phyloP scores from a whole-genome alignment of 345 rosid genomes.

The Acer saccharum region DNA sequence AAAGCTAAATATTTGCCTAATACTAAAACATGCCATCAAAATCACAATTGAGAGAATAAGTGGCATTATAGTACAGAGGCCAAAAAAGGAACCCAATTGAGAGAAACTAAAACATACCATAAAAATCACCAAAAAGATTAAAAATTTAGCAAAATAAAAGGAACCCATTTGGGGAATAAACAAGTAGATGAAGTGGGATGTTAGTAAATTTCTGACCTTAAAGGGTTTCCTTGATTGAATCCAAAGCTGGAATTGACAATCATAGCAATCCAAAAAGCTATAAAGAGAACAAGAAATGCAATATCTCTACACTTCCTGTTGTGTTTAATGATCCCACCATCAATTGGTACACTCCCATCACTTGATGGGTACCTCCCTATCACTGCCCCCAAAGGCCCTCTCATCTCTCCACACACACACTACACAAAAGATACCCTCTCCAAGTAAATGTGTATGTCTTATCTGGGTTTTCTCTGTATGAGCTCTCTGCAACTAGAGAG shows the following conservation, averaged over 20 bases:
- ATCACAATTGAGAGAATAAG: constrained; percentile 2
- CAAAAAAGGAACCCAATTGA: background rate
- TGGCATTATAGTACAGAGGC: background rate
- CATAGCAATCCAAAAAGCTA: constrained; percentile 97
- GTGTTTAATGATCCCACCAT: constrained; percentile 93
- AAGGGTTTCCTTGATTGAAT: constrained; percentile 88
- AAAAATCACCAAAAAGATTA: background rate
- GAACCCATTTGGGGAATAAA: background rate
- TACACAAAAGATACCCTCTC: background rate
- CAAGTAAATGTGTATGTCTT: background rate
- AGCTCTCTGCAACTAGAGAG: constrained; percentile 1
- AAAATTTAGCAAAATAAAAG: constrained; percentile 15
- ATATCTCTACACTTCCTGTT: constrained; percentile 94
- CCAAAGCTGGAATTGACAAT: constrained; percentile 99
- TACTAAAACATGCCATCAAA: background rate
- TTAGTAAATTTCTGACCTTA: constrained; percentile 44
- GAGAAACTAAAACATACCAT: constrained; percentile 3
- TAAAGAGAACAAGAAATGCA: constrained; percentile 74
- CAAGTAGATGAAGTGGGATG: background rate
- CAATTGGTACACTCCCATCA: constrained; percentile 72
- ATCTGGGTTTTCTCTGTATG: background rate
- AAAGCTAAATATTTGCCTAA: background rate
- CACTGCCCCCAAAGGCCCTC: constrained; percentile 83
- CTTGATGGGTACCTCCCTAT: constrained; percentile 93
- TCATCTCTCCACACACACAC: constrained; percentile 34